Conservation (phyloP, 2,329 filamentous ascomycete genomes). For the Exophiala mesophila region DNA sequence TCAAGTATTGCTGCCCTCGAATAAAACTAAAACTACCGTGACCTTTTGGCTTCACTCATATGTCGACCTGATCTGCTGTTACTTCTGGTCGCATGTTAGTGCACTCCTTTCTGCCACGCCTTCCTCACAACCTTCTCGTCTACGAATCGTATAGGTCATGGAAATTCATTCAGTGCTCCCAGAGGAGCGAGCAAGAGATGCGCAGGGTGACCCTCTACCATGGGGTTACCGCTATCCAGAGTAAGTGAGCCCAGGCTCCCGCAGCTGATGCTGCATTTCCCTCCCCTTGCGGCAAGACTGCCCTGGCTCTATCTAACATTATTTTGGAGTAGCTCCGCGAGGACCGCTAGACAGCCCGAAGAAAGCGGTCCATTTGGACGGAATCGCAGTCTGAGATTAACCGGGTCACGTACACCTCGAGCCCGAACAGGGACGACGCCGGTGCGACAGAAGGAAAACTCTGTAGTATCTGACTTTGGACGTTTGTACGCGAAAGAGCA, state of each 20-base stretch:
- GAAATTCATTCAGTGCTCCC: conserved; percentile 63
- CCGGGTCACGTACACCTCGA: conserved; percentile 43
- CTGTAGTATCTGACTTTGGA: conserved; percentile 45
- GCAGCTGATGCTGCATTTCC: too few species aligned
- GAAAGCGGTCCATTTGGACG: conserved; percentile 59
- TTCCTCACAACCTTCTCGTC: too few species aligned
- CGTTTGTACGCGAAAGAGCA: conserved; percentile 43
- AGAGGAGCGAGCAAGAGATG: conserved; percentile 57
- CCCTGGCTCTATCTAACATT: too few species aligned
- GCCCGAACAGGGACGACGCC: conserved; percentile 57
- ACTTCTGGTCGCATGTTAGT: too few species aligned
- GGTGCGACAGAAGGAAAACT: conserved; percentile 49
- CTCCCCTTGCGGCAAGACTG: too few species aligned
- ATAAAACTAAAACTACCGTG: too few species aligned
- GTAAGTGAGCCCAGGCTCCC: too few species aligned
- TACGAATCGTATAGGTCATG: too few species aligned
- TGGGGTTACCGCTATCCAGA: conserved; percentile 60
- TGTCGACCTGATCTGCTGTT: too few species aligned
- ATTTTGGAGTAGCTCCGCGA: conserved; percentile 38
- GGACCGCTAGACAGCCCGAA: conserved; percentile 51
- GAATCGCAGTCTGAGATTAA: conserved; percentile 43
- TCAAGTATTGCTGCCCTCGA: too few species aligned
- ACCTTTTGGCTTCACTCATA: too few species aligned
- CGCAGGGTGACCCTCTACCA: conserved; percentile 55
- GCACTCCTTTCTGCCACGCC: too few species aligned